Conservation (phyloP, 495 filamentous ascomycete genomes). For the Hypomontagnella submonticulosa region DNA sequence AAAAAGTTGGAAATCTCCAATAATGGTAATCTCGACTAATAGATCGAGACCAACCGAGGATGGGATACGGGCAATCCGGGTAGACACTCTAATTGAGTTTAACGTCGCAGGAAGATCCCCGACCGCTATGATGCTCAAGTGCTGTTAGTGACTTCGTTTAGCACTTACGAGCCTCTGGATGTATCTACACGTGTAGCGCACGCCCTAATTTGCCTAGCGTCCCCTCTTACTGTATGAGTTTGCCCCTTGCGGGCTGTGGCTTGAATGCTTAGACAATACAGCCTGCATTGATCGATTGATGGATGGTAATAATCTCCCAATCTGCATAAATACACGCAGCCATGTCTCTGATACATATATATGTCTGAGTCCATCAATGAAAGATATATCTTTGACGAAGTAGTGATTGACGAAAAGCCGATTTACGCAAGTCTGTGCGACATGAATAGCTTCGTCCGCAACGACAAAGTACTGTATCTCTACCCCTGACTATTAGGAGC, state of each 20-base stretch:
- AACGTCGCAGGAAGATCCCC: constrained; percentile 32
- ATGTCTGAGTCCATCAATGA: too few relatives aligned
- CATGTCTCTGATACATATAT: too few relatives aligned
- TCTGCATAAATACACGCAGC: not conserved
- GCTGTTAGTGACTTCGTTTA: constrained; percentile 31
- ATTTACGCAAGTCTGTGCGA: not conserved
- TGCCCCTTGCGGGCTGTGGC: constrained; percentile 23
- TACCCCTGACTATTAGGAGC: constrained; percentile 9
- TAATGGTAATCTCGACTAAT: constrained; percentile 23
- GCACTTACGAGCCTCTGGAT: not conserved
- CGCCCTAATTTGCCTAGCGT: constrained; percentile 28
- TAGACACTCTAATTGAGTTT: constrained; percentile 40
- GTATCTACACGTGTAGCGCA: constrained; percentile 1
- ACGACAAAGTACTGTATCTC: not conserved
- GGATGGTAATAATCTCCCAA: constrained; percentile 3
- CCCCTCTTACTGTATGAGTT: constrained; percentile 4
- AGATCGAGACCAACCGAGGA: constrained; percentile 6
- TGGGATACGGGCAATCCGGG: constrained; percentile 18
- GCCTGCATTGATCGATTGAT: not conserved
- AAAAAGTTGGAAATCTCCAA: constrained; percentile 46
- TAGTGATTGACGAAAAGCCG: not conserved
- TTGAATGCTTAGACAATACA: constrained; percentile 7
- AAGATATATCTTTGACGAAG: too few relatives aligned
- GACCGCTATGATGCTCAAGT: constrained; percentile 40
- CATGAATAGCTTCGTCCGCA: not conserved